phyloP scores from a whole-genome alignment of 352 stramenopile species.

The Aphanomyces stellatus region DNA sequence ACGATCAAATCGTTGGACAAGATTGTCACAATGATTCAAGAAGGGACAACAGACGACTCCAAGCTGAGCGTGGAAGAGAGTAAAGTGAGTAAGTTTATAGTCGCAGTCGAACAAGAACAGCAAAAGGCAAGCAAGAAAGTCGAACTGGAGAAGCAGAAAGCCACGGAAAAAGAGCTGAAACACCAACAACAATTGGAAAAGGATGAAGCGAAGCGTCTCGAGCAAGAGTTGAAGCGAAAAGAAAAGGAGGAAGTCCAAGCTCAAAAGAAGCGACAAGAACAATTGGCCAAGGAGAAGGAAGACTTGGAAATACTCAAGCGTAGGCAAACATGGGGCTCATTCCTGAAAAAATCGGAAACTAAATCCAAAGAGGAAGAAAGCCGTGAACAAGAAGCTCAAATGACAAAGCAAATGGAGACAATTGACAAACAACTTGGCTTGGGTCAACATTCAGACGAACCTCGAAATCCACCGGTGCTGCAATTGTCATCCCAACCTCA shows the following conservation, averaged over 20 bases:
- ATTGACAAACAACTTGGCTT: conserved; percentile 9
- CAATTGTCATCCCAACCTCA: background rate
- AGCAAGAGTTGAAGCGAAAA: conserved; percentile 51
- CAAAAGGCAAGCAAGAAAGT: conserved; percentile 46
- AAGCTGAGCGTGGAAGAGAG: conserved; percentile 75
- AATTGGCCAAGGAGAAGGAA: conserved; percentile 24
- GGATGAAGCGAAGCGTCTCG: conserved; percentile 37
- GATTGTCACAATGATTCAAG: conserved; percentile 58
- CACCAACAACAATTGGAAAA: conserved; percentile 26
- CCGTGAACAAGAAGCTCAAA: conserved; percentile 21
- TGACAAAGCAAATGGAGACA: conserved; percentile 20
- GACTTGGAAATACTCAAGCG: conserved; percentile 32
- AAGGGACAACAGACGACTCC: conserved; percentile 56
- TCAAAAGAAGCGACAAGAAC: conserved; percentile 30
- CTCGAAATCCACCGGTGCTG: background rate
- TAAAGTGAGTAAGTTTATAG: conserved; percentile 70
- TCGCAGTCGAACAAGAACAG: conserved; percentile 49
- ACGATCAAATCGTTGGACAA: conserved; percentile 61
- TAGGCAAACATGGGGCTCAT: conserved; percentile 32
- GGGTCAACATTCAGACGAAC: background rate
- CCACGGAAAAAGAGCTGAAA: conserved; percentile 50
- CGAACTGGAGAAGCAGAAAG: conserved; percentile 54
- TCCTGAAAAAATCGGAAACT: background rate
- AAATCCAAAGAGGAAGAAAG: background rate
- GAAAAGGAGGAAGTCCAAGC: conserved; percentile 11